Percentiles rank a stretch among this genome's conserved stretches.
phyloP scores from a whole-genome alignment of 345 rosid species.

The Arabis hirsuta region DNA sequence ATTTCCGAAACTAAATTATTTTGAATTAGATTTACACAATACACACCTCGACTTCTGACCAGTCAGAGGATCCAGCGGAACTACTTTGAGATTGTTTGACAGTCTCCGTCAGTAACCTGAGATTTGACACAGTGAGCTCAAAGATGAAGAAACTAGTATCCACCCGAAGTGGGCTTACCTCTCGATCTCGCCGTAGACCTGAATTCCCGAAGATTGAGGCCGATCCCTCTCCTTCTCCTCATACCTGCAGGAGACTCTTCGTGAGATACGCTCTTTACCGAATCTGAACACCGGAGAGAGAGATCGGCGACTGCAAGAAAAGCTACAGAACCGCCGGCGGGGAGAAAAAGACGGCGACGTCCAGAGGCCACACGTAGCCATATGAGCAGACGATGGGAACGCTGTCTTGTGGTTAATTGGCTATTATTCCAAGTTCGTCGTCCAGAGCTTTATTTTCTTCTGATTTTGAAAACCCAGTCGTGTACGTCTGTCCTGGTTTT shows the following conservation, averaged over 20 bases:
- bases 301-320: constrained; percentile 12
- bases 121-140: neutral
- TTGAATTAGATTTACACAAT: constrained; percentile 11
- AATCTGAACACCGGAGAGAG: neutral
- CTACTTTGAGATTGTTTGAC: constrained; percentile 75
- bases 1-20: neutral
- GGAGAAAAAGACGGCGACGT: constrained; percentile 40
- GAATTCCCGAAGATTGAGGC: constrained; percentile 63
- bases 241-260: constrained; percentile 36
- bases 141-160: too few species aligned
- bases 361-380: constrained; percentile 41
- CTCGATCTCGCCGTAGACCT: constrained; percentile 84
- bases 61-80: constrained; percentile 63
- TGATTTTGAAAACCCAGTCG: constrained; percentile 20
- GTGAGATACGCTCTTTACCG: constrained; percentile 9
- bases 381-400: neutral
- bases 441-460: neutral
- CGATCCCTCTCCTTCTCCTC: constrained; percentile 43
- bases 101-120: constrained; percentile 86
- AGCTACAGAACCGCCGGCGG: constrained; percentile 24
- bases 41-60: constrained; percentile 87
- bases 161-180: constrained; percentile 48
- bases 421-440: neutral
- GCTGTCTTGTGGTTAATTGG: neutral
- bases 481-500: constrained; percentile 11